Base-by-base conservation (phyloP, 345 rosid species). In the Boechera divaricarpa region DNA sequence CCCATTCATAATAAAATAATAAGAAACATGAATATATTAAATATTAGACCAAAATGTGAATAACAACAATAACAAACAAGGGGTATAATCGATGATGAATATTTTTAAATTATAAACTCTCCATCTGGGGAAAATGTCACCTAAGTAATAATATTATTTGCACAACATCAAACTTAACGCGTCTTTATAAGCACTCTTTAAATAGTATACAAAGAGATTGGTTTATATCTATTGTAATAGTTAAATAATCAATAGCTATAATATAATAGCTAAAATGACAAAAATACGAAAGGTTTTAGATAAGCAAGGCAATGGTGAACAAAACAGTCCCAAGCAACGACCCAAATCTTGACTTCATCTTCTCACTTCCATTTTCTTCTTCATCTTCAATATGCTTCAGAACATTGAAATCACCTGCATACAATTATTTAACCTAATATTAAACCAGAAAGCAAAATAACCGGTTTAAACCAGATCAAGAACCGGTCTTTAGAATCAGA, bases 381-480 rank as follows among this genome's bases (percentile, higher is more conserved):
- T 84, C 87, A 39, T 80, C 83, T 80, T 86, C 77, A 31, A 91
- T 67, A 78, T 88, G 96, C 77, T 89, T 86, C 0, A 78, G 67
- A 63, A 92, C 98, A 39, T 90, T 70, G 81, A 95, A 91, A 77
- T 85, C 12, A 51, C 97, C 99, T 92, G 75, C 70, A 75, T n/a
- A 21, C 16, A 29, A 11, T 18, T 1, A 12, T 44, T 16, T 0
- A 45, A 47, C 35, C 38, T 7, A 63, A 70, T 39, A 54, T 60
- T n/a, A 69, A 72, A 67, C 70, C 45, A 52, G 31, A 24, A 64
- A 60, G 16, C 35, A 16, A 59, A 33, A 66, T 32, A 77, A 64
- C 47, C 21, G 9, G 21, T 55, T 1, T 64, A 57, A 66, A 71
- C 45, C 21, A 31, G 6, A 69, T 29, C 7, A 55, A 69, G 39